A percentile compares a stretch with the other conserved stretches of the same genome.
These are phyloP conservation scores for Myrica gale DNA, from an alignment of 306 rosid species.

Conservation along the genomic window DNA sequence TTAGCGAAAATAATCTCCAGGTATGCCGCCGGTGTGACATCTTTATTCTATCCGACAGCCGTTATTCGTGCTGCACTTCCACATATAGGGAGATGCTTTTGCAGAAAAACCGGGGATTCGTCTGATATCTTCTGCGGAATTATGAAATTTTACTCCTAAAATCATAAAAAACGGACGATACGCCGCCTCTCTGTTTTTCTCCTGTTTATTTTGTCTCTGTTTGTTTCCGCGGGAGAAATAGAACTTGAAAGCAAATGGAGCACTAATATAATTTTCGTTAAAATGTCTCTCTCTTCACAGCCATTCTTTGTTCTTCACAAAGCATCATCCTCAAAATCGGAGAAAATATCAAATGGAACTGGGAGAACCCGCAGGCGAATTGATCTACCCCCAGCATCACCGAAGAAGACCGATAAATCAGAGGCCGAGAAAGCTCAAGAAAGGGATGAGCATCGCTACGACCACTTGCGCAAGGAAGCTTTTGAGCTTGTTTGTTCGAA, in stretches of 20 bases:
- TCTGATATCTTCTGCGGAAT: no score
- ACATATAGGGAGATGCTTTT: no score
- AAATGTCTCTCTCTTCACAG: conserved; percentile 27
- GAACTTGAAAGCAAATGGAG: background rate
- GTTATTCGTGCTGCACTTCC: no score
- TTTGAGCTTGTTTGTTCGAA: conserved; percentile 61
- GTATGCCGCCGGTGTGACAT: background rate
- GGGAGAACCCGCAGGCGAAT: conserved; percentile 48
- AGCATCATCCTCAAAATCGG: conserved; percentile 44
- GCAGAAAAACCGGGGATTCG: no score
- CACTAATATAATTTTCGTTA: conserved; percentile 21
- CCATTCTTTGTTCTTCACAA: conserved; percentile 76
- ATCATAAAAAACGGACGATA: no score
- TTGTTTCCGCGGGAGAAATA: background rate
- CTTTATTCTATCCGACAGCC: no score
- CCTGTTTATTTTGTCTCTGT: background rate
- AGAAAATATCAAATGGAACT: conserved; percentile 36
- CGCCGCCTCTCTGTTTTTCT: background rate
- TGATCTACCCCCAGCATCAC: conserved; percentile 41
- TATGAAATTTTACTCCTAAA: no score
- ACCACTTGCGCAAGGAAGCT: conserved; percentile 46
- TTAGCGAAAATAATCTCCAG: conserved; percentile 32
- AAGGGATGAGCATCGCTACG: conserved; percentile 28
- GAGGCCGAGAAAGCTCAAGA: conserved; percentile 34
- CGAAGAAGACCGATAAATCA: conserved; percentile 30